These are phyloP conservation scores for Geosmithia putterillii DNA, from an alignment of 2,329 filamentous ascomycete species.

Conservation along the genomic window DNA sequence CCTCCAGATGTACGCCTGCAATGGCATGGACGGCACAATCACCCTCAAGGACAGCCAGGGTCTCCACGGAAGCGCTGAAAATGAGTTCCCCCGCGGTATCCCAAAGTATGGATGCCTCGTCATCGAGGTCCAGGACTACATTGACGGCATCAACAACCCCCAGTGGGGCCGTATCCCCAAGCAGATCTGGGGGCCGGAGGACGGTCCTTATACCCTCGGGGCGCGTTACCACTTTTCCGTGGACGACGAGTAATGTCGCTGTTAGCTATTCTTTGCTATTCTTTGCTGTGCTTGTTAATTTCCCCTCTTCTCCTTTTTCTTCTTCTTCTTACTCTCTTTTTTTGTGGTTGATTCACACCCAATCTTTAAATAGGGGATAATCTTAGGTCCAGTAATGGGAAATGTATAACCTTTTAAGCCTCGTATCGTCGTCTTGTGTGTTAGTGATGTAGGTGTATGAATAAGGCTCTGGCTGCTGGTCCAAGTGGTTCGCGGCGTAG, in stretches of 20 bases:
- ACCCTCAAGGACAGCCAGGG: constrained; percentile 62
- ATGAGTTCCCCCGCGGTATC: constrained; percentile 47
- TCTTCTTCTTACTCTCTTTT: too few relatives aligned
- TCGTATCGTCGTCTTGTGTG: too few relatives aligned
- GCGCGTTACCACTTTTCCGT: constrained; percentile 49
- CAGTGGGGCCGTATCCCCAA: constrained; percentile 61
- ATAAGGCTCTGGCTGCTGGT: too few relatives aligned
- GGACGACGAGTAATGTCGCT: constrained; percentile 3
- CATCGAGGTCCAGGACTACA: constrained; percentile 87
- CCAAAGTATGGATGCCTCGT: constrained; percentile 76
- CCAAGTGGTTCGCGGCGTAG: too few relatives aligned
- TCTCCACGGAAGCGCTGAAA: constrained; percentile 34
- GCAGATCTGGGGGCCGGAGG: constrained; percentile 48
- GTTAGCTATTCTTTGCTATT: not conserved
- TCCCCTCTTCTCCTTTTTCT: not conserved
- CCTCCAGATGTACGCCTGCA: constrained; percentile 81
- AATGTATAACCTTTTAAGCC: too few relatives aligned
- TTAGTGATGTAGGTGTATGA: too few relatives aligned
- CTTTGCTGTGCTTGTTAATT: not conserved
- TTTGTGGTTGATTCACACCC: too few relatives aligned
- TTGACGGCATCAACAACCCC: constrained; percentile 86
- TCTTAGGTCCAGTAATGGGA: too few relatives aligned
- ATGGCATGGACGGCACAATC: constrained; percentile 58
- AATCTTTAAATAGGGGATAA: too few relatives aligned
- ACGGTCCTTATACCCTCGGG: constrained; percentile 48